phyloP scores from a whole-genome alignment of 768 basidiomycete genomes.

The Butyriboletus loyo region DNA sequence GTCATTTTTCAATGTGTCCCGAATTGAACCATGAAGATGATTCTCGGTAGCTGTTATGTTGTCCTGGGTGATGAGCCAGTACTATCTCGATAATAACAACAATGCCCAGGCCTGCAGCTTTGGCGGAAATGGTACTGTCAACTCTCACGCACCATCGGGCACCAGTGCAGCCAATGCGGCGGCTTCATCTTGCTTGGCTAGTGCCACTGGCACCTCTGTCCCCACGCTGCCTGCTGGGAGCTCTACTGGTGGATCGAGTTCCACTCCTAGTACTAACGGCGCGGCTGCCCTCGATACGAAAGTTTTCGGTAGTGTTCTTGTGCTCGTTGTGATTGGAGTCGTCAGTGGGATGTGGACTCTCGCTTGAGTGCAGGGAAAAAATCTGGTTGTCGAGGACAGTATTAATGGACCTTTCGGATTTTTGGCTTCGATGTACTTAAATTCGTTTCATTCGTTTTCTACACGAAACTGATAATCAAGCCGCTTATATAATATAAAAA shows the following conservation, averaged over 20 bases:
- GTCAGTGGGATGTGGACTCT: conserved; percentile 46
- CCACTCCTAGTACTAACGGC: conserved; percentile 21
- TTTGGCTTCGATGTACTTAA: not conserved
- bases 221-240: conserved; percentile 47
- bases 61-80: conserved; percentile 79
- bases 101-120: conserved; percentile 71
- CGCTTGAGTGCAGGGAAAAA: conserved; percentile 10
- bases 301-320: conserved; percentile 36
- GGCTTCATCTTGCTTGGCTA: conserved; percentile 65
- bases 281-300: conserved; percentile 30
- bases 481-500: not conserved
- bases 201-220: conserved; percentile 58
- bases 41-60: conserved; percentile 61
- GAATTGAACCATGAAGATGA: not conserved
- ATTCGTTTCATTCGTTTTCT: not conserved
- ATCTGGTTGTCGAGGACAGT: not conserved
- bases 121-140: conserved; percentile 79
- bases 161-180: conserved; percentile 50
- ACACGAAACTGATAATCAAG: not conserved
- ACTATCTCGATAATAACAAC: conserved; percentile 62
- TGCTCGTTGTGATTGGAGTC: conserved; percentile 35
- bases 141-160: conserved; percentile 48
- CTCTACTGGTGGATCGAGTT: conserved; percentile 22
- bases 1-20: conserved; percentile 1
- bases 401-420: conserved; percentile 3